Base-by-base conservation (phyloP, 2,329 filamentous ascomycete genomes). In the Xylariaceae sp. region DNA sequence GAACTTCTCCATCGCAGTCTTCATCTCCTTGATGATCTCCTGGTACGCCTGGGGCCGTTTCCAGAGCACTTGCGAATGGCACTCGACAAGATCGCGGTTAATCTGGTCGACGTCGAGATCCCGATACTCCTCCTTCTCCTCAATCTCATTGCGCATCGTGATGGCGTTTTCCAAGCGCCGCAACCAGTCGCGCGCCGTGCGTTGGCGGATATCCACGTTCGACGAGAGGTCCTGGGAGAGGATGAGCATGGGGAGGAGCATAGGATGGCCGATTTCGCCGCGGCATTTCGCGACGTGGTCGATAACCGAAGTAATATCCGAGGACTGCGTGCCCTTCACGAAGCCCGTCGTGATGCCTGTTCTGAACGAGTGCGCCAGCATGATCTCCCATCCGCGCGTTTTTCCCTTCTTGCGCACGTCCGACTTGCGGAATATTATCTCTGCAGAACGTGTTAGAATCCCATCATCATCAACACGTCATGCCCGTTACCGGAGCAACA, bases 341-440 rank as follows among this genome's bases (percentile, higher is more conserved):
- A 78, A 87, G 56, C 84, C 84, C 1, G 80, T 82, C 1, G 84
- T 87, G 63, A 85, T 77, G 64, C 75, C 73, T 2, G 78, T 80
- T 10, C 71, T 74, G 72, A 86, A 80, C 51, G 77, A 78, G 71
- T 87, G 77, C 2, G 82, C 84, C 44, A 87, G 77, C 76, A 84
- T 84, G 57, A 86, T 76, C 72, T 87, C 84, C 82, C 83, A 87
- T 50, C 84, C 84, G 57, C 84, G 80, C 13, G 84, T 87, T 67
- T 77, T 78, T 62, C 82, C 83, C 73, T 83, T 85, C 69, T 87
- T 87, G 54, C 82, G 81, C 39, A 87, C 84, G 67, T 87, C 84
- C n/a, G 82, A 85, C 71, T 87, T 87, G 65, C 84, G 81, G 68
- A 83, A 84, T 60, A 87, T 78, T 65, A 87, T 82, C 67, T 87